Base-by-base conservation (phyloP, 352 stramenopile species). In the Elongisporangium anandrum region DNA sequence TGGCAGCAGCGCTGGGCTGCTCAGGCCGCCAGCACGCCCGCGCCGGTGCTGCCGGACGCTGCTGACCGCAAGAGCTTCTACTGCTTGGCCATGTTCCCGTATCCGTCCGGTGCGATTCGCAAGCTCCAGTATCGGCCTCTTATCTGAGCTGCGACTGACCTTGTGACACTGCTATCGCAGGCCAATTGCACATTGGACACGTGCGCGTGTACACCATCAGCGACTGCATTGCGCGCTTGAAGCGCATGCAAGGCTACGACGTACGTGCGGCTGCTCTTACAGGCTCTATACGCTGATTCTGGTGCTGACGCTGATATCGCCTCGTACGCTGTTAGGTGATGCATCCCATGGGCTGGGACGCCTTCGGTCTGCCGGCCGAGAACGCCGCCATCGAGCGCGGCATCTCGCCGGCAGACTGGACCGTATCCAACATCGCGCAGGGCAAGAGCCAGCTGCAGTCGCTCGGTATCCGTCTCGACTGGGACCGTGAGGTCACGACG, bases 281-380 rank as follows among this genome's bases (percentile, higher is more conserved):
- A n/a, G n/a, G n/a, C n/a, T n/a, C n/a, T n/a, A n/a, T n/a, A n/a
- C n/a, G n/a, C n/a, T n/a, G n/a, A n/a, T n/a, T n/a, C n/a, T n/a
- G n/a, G n/a, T n/a, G n/a, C n/a, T n/a, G n/a, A n/a, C n/a, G n/a
- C 24, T 34, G 24, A 34, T 34, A 34, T 34, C 24, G n/a, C n/a
- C n/a, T n/a, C n/a, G n/a, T n/a, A n/a, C n/a, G n/a, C n/a, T n/a
- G n/a, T n/a, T 63, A 87, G 79, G 87, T 99, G 52, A 70, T 99
- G 45, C 97, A 99, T 69, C 97, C 98, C 0, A 99, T 99, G 81
- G 98, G 98, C 29, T 99, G 97, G 97, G 98, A 99, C 75, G 97
- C 96, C 17, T 99, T 99, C 79, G 98, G 98, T 5, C 77, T 99
- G n/a, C 98, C 98, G 0, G 98, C 98, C 3, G 98, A 99, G 79